Evolutionary conservation across 2,329 filamentous ascomycete species (phyloP), one percentile per base, ranked within the genome.

Genomic region (Tolypocladium guangdongense): DNA sequence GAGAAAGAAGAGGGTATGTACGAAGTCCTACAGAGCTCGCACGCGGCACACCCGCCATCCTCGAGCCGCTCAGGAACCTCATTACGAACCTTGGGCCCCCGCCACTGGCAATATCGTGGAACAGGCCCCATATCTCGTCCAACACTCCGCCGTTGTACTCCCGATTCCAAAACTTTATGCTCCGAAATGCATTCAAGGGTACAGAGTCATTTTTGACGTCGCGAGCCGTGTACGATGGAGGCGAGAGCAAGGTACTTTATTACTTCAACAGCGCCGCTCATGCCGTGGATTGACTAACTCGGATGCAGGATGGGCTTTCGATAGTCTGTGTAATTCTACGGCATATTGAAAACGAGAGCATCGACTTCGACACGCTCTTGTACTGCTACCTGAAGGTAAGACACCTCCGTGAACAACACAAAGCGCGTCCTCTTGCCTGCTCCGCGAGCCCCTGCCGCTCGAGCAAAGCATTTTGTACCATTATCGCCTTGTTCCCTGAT

Each of bases 141-240:
- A 87, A 86, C 57, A 79, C 69, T 20, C 83, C 83, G 5, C 79
- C 81, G 1, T 71, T 79, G 7, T 87, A 87, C 63, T 86, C 83
- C 2, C 74, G 82, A 27, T 87, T 87, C 58, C 84, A 87, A 58
- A 81, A 86, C 58, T 87, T 87, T 61, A 87, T 87, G 84, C 74
- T 87, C 47, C 78, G 80, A 20, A 86, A 87, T 63, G 83, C 83
- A 2, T 83, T 84, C 58, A 76, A 80, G 38, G 81, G 80, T 58
- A 81, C 78, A 0, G 84, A 86, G 59, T 84, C 82, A 3, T 81
- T 84, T 55, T 66, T 84, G 24, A 83, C 82, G 2, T 79, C 80
- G 27, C 75, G 83, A 24, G 83, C 83, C 30, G 80, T 87, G 14
- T 87, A 87, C 61, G 84, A 87, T 62, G 84, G 84, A 36, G 84